Evolutionary conservation across 768 basidiomycete genomes (phyloP).

Genomic region (Suillus luteus): DNA sequence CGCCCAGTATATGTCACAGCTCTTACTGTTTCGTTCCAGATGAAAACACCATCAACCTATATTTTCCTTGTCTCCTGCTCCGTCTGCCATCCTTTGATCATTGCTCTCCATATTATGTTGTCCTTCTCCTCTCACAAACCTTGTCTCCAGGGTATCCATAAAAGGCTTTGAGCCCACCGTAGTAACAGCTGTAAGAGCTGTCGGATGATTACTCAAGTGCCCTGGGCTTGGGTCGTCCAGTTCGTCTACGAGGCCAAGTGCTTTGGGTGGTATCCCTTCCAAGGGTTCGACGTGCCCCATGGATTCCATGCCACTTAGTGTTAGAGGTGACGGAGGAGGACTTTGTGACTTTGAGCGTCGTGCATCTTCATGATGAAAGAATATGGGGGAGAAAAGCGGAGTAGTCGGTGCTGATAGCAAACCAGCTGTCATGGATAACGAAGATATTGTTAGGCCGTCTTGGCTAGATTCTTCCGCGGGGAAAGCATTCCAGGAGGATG

Average conservation of each 20-base stretch:
- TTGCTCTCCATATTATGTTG: conserved; percentile 33
- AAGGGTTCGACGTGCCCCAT: conserved; percentile 37
- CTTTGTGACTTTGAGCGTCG: conserved; percentile 78
- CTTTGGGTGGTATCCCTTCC: conserved; percentile 43
- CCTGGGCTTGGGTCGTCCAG: conserved; percentile 83
- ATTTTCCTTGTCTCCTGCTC: conserved; percentile 54
- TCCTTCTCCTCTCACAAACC: conserved; percentile 58
- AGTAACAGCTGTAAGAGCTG: conserved; percentile 67
- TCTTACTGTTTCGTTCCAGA: conserved; percentile 10
- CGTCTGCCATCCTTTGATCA: conserved; percentile 42
- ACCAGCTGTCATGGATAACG: conserved; percentile 46
- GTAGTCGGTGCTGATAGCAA: conserved; percentile 66
- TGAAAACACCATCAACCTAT: conserved; percentile 41
- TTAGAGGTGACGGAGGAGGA: conserved; percentile 75
- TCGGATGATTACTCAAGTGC: conserved; percentile 81
- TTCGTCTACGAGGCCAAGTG: conserved; percentile 80
- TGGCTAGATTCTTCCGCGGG: conserved; percentile 42
- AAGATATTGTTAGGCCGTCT: conserved; percentile 29
- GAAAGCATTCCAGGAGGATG: conserved; percentile 76
- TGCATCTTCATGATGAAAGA: conserved; percentile 83
- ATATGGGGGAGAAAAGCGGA: conserved; percentile 85
- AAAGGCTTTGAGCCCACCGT: conserved; percentile 49
- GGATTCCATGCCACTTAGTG: conserved; percentile 43
- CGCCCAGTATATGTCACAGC: conserved; percentile 5
- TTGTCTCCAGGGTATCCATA: conserved; percentile 55